phyloP scores from a whole-genome alignment of 1,139 yeast genomes.

The Candida freyschussii region DNA sequence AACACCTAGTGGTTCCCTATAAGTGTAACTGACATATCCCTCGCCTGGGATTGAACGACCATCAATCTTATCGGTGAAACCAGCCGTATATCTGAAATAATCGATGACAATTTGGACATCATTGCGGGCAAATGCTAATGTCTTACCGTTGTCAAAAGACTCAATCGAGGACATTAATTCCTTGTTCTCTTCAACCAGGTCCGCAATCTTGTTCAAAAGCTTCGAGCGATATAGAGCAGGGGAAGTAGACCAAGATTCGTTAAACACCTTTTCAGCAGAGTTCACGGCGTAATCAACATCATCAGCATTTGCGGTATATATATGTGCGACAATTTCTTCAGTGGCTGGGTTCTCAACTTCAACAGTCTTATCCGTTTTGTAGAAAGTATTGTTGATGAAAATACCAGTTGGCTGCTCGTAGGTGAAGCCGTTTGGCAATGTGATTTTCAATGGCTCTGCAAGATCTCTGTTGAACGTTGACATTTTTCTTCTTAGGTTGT shows the following conservation, averaged over 20 bases:
- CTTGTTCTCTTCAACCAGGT: slow-evolving; percentile 42
- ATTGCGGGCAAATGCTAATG: slow-evolving; percentile 38
- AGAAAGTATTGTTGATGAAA: slow-evolving; percentile 78
- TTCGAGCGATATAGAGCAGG: slow-evolving; percentile 41
- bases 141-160: slow-evolving; percentile 59
- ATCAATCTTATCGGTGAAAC: slow-evolving; percentile 77
- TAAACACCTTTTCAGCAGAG: slow-evolving; percentile 55
- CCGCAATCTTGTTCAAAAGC: slow-evolving; percentile 47
- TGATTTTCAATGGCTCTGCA: slow-evolving; percentile 39
- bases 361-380: slow-evolving; percentile 56
- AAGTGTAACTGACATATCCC: slow-evolving; percentile 54
- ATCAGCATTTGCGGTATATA: slow-evolving; percentile 54
- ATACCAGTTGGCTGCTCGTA: slow-evolving; percentile 72
- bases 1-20: slow-evolving; percentile 76
- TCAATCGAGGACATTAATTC: slow-evolving; percentile 52
- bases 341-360: slow-evolving; percentile 62
- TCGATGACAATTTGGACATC: slow-evolving; percentile 59
- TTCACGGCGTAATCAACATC: slow-evolving; percentile 66
- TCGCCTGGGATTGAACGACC: slow-evolving; percentile 62
- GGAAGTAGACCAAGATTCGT: slow-evolving; percentile 35
- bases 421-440: slow-evolving; percentile 51
- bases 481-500: slow-evolving; percentile 3
- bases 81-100: slow-evolving; percentile 66
- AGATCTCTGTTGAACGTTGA: slow-evolving; percentile 14
- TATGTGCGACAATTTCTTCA: slow-evolving; percentile 51